A percentile compares a stretch with the other conserved stretches of the same genome.
phyloP scores from a whole-genome alignment of 2,329 filamentous ascomycete species.

The Xylaria digitata region DNA sequence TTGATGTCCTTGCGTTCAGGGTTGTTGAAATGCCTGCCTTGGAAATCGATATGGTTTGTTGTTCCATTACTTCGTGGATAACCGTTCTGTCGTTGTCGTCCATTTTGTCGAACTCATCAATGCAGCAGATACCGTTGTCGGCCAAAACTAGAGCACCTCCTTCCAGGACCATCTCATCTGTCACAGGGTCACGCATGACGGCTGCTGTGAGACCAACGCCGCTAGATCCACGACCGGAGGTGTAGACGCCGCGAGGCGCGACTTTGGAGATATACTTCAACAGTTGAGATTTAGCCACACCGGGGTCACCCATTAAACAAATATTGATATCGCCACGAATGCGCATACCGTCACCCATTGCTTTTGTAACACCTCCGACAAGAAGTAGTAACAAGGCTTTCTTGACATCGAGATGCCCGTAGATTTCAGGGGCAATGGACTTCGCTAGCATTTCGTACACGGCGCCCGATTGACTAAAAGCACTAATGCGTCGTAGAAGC shows the following conservation, averaged over 20 bases:
- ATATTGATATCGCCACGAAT: slow-evolving; percentile 99
- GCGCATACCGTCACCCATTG: slow-evolving; percentile 97
- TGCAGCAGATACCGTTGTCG: slow-evolving; percentile 87
- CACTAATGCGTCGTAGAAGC: slow-evolving; percentile 84
- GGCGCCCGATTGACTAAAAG: slow-evolving; percentile 85
- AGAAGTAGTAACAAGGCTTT: slow-evolving; percentile 95
- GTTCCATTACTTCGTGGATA: slow-evolving; percentile 90
- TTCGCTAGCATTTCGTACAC: slow-evolving; percentile 96
- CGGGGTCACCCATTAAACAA: slow-evolving; percentile 98
- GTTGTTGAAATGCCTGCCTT: slow-evolving; percentile 79
- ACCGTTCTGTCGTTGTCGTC: slow-evolving; percentile 84
- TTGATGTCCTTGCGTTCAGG: slow-evolving; percentile 94
- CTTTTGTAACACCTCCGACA: slow-evolving; percentile 95
- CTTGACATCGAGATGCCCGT: slow-evolving; percentile 95
- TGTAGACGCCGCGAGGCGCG: slow-evolving; percentile 89
- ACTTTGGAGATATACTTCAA: slow-evolving; percentile 99
- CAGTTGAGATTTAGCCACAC: slow-evolving; percentile 98
- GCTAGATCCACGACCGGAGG: slow-evolving; percentile 82
- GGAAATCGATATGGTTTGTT: slow-evolving; percentile 87
- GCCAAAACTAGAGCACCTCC: slow-evolving; percentile 82
- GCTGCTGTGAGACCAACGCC: slow-evolving; percentile 85
- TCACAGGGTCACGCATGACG: slow-evolving; percentile 85
- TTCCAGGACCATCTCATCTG: slow-evolving; percentile 86
- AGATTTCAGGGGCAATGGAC: slow-evolving; percentile 98
- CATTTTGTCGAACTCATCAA: slow-evolving; percentile 92